Percentiles rank a stretch among this genome's conserved stretches.
These are phyloP conservation scores for Tilletia setariae DNA, from an alignment of 1,284 basidiomycete species.

Conservation along the genomic window DNA sequence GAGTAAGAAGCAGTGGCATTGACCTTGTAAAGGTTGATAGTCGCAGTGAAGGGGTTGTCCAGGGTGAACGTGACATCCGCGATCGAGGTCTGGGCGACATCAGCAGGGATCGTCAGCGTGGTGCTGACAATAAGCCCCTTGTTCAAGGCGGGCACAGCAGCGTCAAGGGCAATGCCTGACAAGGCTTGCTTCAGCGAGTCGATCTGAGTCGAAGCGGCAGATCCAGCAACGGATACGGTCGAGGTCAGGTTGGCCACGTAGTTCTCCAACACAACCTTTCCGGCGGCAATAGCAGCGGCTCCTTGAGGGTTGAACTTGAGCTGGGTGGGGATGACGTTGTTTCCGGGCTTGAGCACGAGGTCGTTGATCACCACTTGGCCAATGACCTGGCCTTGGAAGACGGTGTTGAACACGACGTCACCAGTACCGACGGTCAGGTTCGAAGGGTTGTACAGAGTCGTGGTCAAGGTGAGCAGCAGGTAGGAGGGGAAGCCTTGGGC, in stretches of 20 bases:
- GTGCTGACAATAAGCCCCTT: slow-evolving; percentile 63
- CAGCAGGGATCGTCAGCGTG: slow-evolving; percentile 49
- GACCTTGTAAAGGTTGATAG: slow-evolving; percentile 7
- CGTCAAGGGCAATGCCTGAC: slow-evolving; percentile 64
- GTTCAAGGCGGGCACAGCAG: slow-evolving; percentile 67
- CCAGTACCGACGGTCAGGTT: slow-evolving; percentile 70
- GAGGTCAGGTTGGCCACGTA: slow-evolving; percentile 68
- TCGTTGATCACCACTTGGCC: slow-evolving; percentile 64
- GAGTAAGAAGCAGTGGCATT: slow-evolving; percentile 9
- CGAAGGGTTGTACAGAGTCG: slow-evolving; percentile 57
- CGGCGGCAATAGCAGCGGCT: slow-evolving; percentile 59
- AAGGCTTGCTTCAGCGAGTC: slow-evolving; percentile 67
- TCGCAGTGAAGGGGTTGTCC: slow-evolving; percentile 18
- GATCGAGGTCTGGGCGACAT: slow-evolving; percentile 59
- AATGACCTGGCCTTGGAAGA: slow-evolving; percentile 64
- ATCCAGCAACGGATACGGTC: slow-evolving; percentile 64
- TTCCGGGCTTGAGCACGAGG: slow-evolving; percentile 35
- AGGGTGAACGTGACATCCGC: slow-evolving; percentile 59
- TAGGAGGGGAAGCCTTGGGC: slow-evolving; percentile 67
- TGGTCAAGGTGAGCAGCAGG: slow-evolving; percentile 67
- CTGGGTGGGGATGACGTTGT: slow-evolving; percentile 55
- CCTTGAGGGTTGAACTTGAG: slow-evolving; percentile 68
- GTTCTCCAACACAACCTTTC: slow-evolving; percentile 66
- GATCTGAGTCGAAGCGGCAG: slow-evolving; percentile 64
- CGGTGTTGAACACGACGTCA: slow-evolving; percentile 65